Evolutionary conservation across 371 early-diverging fungal species (phyloP), one percentile per base, ranked within the genome.

Genomic region (Fennellomyces sp.): DNA sequence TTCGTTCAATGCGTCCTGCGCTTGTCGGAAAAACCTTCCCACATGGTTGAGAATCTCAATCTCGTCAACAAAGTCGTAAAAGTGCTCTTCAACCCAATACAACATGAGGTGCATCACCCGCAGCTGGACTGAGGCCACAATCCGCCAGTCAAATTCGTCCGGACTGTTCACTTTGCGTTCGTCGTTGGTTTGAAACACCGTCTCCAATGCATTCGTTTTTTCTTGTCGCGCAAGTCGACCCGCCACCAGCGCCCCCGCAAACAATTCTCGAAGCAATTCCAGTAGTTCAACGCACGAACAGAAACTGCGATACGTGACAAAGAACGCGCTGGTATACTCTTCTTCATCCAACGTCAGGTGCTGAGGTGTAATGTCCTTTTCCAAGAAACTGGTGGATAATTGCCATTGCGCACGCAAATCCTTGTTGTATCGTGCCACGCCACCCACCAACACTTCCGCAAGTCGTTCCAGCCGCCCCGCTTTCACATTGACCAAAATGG

Each of bases 61-160:
- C 56, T 85, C 80, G 48, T 91, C 90, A 12, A 87, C 60, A 65
- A 92, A 90, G 61, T 92, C 92, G 49, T 80, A 73, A 56, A 85
- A 78, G 58, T 86, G 84, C 23, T 80, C 68, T 29, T 73, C 68
- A 11, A 88, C 57, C 92, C 92, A 92, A 58, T 85, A 85, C 31
- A 84, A 63, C 58, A 90, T 58, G n/a, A 88, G 55, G 42, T 85
- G 78, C 1, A 90, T 63, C 15, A 87, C 68, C 7, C 72, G 73
- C 1, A 66, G 60, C 39, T 84, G 83, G 17, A 78, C 68, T 31
- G 51, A 47, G 2, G 81, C 64, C 2, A 82, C 66, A 15, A 54
- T 51, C 41, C 71, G 72, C 85, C 83, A 83, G 27, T 76, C 73
- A 38, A 63, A 63, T 41, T 41, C 29, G 3, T 13, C 28, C 30